These are phyloP conservation scores for Neoboletus brunneissimus DNA, from an alignment of 768 basidiomycete species.

Conservation along the genomic window DNA sequence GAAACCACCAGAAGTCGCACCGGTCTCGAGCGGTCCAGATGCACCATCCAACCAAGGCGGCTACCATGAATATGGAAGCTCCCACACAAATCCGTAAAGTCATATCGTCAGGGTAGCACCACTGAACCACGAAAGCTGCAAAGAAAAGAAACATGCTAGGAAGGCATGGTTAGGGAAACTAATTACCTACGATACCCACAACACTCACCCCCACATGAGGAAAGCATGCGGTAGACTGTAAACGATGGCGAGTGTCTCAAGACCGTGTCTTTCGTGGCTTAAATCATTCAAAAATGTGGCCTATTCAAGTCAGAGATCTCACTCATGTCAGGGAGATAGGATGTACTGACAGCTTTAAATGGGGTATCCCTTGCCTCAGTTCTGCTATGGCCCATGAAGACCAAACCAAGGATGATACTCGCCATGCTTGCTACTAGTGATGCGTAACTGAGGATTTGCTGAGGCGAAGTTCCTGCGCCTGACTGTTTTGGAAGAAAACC, in stretches of 20 bases:
- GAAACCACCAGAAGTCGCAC: constrained; percentile 25
- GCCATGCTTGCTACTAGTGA: constrained; percentile 43
- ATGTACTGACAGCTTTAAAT: constrained; percentile 34
- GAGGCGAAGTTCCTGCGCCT: constrained; percentile 26
- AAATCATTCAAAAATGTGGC: constrained; percentile 15
- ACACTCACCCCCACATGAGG: constrained; percentile 57
- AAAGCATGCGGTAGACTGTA: constrained; percentile 55
- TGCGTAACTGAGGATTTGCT: constrained; percentile 42
- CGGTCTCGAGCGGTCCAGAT: constrained; percentile 32
- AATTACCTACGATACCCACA: background rate
- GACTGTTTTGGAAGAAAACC: constrained; percentile 56
- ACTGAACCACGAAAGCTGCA: constrained; percentile 24
- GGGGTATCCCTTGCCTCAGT: constrained; percentile 30
- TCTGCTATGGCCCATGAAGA: constrained; percentile 43
- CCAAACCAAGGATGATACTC: constrained; percentile 41
- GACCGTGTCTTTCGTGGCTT: constrained; percentile 34
- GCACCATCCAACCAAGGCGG: constrained; percentile 42
- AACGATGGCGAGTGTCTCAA: constrained; percentile 50
- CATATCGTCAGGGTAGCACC: constrained; percentile 12
- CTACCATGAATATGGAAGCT: constrained; percentile 26
- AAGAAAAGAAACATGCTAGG: constrained; percentile 31
- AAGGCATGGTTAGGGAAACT: background rate
- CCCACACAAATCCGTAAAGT: constrained; percentile 29
- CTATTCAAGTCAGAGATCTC: constrained; percentile 5
- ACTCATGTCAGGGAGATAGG: background rate